phyloP scores from a whole-genome alignment of 202 grass and related monocot species.

The Eragrostis tef region DNA sequence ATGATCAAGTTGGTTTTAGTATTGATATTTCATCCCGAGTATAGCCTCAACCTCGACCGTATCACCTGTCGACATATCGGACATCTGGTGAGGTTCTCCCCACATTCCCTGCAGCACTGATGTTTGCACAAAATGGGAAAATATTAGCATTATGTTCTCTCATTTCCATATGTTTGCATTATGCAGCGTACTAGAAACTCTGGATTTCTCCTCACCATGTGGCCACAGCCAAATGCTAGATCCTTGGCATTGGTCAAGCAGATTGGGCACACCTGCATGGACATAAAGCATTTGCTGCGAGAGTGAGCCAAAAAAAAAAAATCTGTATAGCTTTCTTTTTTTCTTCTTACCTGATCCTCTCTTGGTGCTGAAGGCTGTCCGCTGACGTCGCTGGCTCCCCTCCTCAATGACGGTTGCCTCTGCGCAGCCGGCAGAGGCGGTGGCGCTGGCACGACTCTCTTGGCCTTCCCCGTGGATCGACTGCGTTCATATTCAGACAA shows the following conservation, averaged over 20 bases:
- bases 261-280: constrained; percentile 77
- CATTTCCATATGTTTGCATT: neutral
- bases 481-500: constrained; percentile 31
- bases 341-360: constrained; percentile 50
- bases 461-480: constrained; percentile 58
- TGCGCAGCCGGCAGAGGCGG: constrained; percentile 58
- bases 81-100: constrained; percentile 72
- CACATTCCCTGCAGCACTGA: constrained; percentile 92
- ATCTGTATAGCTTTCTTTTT: neutral
- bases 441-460: constrained; percentile 56
- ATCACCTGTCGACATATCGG: constrained; percentile 80
- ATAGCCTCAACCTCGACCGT: constrained; percentile 77
- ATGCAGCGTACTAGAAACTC: neutral
- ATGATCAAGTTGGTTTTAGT: neutral
- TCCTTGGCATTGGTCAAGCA: constrained; percentile 83
- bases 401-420: constrained; percentile 55
- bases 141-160: neutral
- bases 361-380: neutral
- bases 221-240: constrained; percentile 85
- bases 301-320: neutral
- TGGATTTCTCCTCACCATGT: constrained; percentile 63
- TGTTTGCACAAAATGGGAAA: neutral
- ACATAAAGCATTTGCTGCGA: neutral
- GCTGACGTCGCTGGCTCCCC: constrained; percentile 35
- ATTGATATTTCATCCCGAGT: constrained; percentile 45